phyloP scores from a whole-genome alignment of 2,329 filamentous ascomycete species.

The Zasmidium citrigriseum region DNA sequence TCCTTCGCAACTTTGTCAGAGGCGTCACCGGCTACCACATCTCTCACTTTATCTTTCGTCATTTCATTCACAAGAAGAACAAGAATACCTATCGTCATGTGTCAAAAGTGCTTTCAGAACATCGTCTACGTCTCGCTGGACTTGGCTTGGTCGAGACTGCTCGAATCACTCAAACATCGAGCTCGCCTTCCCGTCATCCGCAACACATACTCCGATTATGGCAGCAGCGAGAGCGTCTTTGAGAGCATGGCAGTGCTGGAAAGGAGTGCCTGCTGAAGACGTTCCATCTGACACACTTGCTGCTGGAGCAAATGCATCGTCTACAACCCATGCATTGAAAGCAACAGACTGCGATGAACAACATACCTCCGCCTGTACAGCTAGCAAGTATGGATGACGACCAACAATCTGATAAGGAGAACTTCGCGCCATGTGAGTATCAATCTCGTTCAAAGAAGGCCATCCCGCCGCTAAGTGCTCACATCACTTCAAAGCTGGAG shows the following conservation, averaged over 20 bases:
- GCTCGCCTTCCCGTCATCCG: not conserved
- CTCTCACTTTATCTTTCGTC: not conserved
- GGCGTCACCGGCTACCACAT: not conserved
- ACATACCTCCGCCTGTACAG: not conserved
- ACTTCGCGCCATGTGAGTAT: not conserved
- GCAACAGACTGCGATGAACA: not conserved
- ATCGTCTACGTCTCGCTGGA: not conserved
- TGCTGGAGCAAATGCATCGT: not conserved
- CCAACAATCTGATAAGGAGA: not conserved
- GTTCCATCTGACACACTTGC: not conserved
- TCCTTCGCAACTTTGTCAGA: not conserved
- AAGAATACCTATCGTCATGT: not conserved
- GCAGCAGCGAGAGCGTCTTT: not conserved
- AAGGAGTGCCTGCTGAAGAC: not conserved
- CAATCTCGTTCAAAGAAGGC: not conserved
- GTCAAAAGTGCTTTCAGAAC: constrained; percentile 1
- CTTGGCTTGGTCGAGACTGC: constrained; percentile 1
- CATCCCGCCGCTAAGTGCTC: constrained; percentile 1
- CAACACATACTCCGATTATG: not conserved
- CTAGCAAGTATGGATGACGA: constrained; percentile 5
- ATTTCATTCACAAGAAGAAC: not conserved
- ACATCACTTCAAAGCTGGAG: not conserved
- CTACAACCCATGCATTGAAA: not conserved
- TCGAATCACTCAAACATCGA: not conserved
- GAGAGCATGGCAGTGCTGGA: constrained; percentile 2